Conservation (phyloP, 2,329 filamentous ascomycete species). For the Teratosphaeria viscida region DNA sequence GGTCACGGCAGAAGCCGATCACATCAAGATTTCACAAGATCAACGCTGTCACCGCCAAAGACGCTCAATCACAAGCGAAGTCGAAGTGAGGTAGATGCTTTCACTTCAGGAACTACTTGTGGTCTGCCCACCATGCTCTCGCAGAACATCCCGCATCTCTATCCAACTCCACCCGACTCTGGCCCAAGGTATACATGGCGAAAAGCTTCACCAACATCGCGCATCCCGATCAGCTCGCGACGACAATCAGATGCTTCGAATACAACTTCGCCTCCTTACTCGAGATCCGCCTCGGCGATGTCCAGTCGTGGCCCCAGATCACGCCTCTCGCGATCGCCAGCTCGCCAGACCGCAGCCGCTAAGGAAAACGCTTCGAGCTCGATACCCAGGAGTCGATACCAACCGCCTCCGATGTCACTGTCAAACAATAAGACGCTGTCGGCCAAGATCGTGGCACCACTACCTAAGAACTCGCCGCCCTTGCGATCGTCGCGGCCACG, state of each 20-base stretch:
- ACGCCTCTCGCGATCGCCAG: slow-evolving; percentile 20
- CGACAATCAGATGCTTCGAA: slow-evolving; percentile 23
- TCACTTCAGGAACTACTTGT: slow-evolving; percentile 12
- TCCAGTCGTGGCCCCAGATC: slow-evolving; percentile 15
- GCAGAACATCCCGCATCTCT: slow-evolving; percentile 8
- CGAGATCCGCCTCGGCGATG: slow-evolving; percentile 19
- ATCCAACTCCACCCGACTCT: slow-evolving; percentile 18
- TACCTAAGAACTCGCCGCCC: slow-evolving; percentile 64
- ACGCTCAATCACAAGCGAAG: slow-evolving; percentile 23
- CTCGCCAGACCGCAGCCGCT: slow-evolving; percentile 10
- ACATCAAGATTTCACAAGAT: slow-evolving; percentile 28
- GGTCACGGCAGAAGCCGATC: slow-evolving; percentile 45
- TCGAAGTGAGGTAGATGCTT: slow-evolving; percentile 22
- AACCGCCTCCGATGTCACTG: slow-evolving; percentile 20
- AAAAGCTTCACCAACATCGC: slow-evolving; percentile 14
- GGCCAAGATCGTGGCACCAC: slow-evolving; percentile 61
- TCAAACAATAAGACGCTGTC: slow-evolving; percentile 38
- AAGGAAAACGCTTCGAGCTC: slow-evolving; percentile 21
- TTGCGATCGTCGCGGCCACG: slow-evolving; percentile 74
- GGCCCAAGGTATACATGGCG: slow-evolving; percentile 6
- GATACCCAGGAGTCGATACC: slow-evolving; percentile 24
- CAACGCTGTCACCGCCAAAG: slow-evolving; percentile 11
- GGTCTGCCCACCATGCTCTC: slow-evolving; percentile 20
- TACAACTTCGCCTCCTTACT: slow-evolving; percentile 15
- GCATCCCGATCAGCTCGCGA: slow-evolving; percentile 24